Evolutionary conservation across 306 rosid genomes (phyloP).

Genomic region (Carpinus fangiana): DNA sequence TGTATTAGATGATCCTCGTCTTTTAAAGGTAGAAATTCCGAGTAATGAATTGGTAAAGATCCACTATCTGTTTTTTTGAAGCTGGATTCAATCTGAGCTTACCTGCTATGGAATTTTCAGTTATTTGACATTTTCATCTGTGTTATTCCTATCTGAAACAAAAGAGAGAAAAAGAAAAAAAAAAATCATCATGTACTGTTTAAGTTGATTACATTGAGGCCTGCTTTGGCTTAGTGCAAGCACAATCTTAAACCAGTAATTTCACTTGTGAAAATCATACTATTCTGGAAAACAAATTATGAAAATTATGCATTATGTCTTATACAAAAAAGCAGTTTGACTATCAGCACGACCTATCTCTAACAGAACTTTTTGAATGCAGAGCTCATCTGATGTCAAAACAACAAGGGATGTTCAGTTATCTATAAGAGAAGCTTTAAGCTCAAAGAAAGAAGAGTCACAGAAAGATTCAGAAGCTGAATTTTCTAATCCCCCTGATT

Average conservation of each 20-base stretch:
- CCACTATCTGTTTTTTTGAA: background rate
- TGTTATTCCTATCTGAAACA: background rate
- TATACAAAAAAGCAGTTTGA: background rate
- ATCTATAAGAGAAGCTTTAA: constrained; percentile 82
- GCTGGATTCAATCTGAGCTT: background rate
- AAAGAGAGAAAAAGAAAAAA: no score
- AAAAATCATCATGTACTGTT: background rate
- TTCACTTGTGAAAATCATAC: background rate
- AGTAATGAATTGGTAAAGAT: constrained; percentile 54
- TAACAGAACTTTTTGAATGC: constrained; percentile 23
- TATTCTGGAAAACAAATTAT: constrained; percentile 8
- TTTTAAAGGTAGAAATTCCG: constrained; percentile 59
- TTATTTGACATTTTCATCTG: background rate
- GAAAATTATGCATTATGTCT: constrained; percentile 4
- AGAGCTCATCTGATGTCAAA: constrained; percentile 49
- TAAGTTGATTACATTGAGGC: background rate
- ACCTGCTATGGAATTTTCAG: background rate
- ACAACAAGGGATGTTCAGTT: constrained; percentile 65
- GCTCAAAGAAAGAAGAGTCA: constrained; percentile 68
- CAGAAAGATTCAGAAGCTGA: constrained; percentile 47
- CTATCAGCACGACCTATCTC: background rate
- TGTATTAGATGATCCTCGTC: constrained; percentile 96
- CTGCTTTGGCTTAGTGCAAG: background rate
- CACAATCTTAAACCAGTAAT: background rate
- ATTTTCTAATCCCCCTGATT: constrained; percentile 34